A percentile compares a stretch with the other conserved stretches of the same genome.
phyloP scores from a whole-genome alignment of 805 yeast species.

The Metschnikowia dekortorum region DNA sequence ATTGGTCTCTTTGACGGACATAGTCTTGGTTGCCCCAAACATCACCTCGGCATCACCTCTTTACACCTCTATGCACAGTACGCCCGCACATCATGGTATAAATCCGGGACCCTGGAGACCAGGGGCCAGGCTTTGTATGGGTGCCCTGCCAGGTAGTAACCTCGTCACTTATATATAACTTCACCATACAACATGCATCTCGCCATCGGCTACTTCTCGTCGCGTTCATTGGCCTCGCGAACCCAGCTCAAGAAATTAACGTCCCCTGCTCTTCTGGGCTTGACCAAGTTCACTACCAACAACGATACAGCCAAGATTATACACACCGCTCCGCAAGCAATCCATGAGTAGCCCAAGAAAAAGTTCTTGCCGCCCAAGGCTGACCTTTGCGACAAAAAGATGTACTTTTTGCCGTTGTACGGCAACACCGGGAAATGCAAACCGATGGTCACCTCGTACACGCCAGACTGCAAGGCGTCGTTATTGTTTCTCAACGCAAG shows the following conservation, averaged over 20 bases:
- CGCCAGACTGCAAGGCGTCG: constrained; percentile 51
- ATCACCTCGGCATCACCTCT: neutral
- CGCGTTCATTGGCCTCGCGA: constrained; percentile 29
- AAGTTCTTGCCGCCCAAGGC: constrained; percentile 73
- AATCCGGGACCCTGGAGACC: neutral
- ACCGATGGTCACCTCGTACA: constrained; percentile 61
- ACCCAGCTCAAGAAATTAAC: constrained; percentile 72
- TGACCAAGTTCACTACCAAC: constrained; percentile 50
- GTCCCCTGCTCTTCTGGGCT: constrained; percentile 72
- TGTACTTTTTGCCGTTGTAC: constrained; percentile 62
- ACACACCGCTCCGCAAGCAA: constrained; percentile 71
- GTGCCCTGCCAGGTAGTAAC: too few species aligned
- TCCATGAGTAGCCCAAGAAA: constrained; percentile 70
- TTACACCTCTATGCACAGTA: neutral
- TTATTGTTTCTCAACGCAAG: constrained; percentile 59
- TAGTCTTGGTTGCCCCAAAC: neutral
- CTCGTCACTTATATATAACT: neutral
- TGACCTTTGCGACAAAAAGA: constrained; percentile 66
- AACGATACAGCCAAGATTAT: constrained; percentile 51
- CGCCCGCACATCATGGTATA: neutral
- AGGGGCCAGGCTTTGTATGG: too few species aligned
- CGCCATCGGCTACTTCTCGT: constrained; percentile 8
- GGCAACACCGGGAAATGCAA: constrained; percentile 75
- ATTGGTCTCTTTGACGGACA: neutral
- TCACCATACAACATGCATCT: neutral